phyloP scores from a whole-genome alignment of 257 asterid species.

The Forsythia viridissima region DNA sequence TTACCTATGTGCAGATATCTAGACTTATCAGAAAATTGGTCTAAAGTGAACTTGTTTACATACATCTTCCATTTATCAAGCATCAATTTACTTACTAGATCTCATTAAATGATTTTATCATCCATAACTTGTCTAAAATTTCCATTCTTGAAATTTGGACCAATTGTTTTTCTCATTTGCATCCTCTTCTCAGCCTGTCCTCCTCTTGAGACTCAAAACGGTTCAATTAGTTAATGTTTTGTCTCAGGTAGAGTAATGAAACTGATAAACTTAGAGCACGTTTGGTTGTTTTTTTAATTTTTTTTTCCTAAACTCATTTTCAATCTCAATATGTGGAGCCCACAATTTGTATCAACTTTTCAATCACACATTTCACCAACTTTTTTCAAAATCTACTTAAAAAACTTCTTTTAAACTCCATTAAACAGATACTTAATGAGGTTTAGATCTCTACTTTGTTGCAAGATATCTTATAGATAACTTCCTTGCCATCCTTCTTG shows the following conservation, averaged over 20 bases:
- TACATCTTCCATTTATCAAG: not conserved
- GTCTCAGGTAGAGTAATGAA: not conserved
- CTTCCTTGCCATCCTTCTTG: not conserved
- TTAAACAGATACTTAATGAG: not conserved
- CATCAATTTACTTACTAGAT: not conserved
- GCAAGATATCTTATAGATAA: not conserved
- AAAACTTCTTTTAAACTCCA: too few relatives aligned
- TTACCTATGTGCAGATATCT: conserved; percentile 10
- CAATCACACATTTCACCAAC: too few relatives aligned
- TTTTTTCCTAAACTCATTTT: too few relatives aligned
- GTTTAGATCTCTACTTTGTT: not conserved
- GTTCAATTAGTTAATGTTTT: not conserved
- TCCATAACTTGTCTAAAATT: not conserved
- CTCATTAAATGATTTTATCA: not conserved
- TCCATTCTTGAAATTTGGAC: not conserved
- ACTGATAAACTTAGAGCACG: not conserved
- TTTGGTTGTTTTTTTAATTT: too few relatives aligned
- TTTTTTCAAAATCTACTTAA: too few relatives aligned
- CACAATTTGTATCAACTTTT: too few relatives aligned
- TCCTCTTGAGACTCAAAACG: not conserved
- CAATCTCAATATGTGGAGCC: too few relatives aligned
- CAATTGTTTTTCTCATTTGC: not conserved
- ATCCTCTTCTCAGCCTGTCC: not conserved
- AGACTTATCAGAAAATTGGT: conserved; percentile 4
- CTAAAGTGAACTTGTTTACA: not conserved